Evolutionary conservation across 2,329 filamentous ascomycete genomes (phyloP).

Genomic region (Ophiocordyceps camponoti-leonardi): DNA sequence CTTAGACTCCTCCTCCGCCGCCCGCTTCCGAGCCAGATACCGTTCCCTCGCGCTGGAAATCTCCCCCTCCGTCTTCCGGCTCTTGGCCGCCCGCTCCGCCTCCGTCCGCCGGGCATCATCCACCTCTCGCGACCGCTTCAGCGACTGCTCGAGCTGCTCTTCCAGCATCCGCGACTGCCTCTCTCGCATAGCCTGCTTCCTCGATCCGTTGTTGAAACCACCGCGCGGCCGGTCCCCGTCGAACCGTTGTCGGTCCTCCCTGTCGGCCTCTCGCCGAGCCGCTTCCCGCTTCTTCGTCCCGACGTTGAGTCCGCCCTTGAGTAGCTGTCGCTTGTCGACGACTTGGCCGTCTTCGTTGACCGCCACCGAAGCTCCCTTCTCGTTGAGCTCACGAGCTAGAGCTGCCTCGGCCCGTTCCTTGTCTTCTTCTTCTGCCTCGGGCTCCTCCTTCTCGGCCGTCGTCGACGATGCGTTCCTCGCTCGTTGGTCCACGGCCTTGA

Average conservation of each 20-base stretch:
- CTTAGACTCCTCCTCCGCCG: constrained; percentile 49
- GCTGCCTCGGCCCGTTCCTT: constrained; percentile 44
- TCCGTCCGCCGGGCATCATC: constrained; percentile 45
- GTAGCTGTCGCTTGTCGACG: constrained; percentile 66
- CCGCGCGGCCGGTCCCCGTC: constrained; percentile 1
- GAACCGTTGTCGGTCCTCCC: constrained; percentile 10
- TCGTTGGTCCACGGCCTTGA: constrained; percentile 46
- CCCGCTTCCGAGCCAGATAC: constrained; percentile 61
- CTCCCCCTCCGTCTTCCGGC: constrained; percentile 58
- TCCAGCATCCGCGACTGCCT: constrained; percentile 66
- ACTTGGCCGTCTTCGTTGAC: constrained; percentile 73
- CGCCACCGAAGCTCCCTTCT: constrained; percentile 41
- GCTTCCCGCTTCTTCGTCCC: constrained; percentile 41
- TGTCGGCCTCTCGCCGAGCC: constrained; percentile 8
- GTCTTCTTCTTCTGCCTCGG: constrained; percentile 23
- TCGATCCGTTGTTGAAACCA: background rate
- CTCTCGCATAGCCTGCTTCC: constrained; percentile 53
- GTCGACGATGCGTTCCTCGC: constrained; percentile 15
- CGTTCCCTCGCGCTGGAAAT: constrained; percentile 65
- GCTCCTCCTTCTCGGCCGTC: constrained; percentile 14
- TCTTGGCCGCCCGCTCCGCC: constrained; percentile 52
- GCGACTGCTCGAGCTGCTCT: constrained; percentile 54
- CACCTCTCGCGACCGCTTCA: constrained; percentile 56
- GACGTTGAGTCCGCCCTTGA: constrained; percentile 61
- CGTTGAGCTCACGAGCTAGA: constrained; percentile 48